Percentiles rank a stretch among this genome's conserved stretches.
phyloP scores from a whole-genome alignment of 1,139 yeast genomes.

The Geotrichum bryndzae region DNA sequence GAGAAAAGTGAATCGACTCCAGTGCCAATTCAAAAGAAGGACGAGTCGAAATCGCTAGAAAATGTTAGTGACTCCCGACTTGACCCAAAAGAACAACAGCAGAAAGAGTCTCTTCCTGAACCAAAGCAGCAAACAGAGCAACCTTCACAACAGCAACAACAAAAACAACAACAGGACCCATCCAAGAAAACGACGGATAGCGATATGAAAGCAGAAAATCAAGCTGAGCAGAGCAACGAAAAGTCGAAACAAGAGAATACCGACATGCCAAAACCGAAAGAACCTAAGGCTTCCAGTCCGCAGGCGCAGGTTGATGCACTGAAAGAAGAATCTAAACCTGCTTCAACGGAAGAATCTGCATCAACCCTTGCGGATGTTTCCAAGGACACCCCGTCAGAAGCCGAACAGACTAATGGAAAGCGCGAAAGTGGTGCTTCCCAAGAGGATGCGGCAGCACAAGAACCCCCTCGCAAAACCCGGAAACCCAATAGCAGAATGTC shows the following conservation, averaged over 20 bases:
- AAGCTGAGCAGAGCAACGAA: neutral
- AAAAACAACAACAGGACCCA: neutral
- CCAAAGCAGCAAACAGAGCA: neutral
- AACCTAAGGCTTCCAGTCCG: neutral
- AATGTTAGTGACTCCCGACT: neutral
- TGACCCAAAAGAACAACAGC: neutral
- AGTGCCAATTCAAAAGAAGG: neutral
- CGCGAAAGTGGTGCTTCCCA: neutral
- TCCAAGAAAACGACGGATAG: neutral
- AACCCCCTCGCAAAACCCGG: constrained; percentile 23
- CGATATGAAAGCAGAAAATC: neutral
- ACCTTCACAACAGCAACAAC: no score
- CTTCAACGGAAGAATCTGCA: neutral
- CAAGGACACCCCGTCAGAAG: neutral
- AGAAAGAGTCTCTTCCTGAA: neutral
- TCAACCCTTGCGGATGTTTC: neutral
- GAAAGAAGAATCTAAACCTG: neutral
- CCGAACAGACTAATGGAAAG: neutral
- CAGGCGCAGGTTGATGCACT: neutral
- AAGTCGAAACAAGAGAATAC: neutral
- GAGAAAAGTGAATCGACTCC: neutral
- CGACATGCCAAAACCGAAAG: neutral
- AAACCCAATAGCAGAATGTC: constrained; percentile 27
- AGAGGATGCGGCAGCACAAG: neutral
- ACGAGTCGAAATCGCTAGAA: neutral